Evolutionary conservation across 2,329 filamentous ascomycete genomes (phyloP).

Genomic region (Drechslera avenae): DNA sequence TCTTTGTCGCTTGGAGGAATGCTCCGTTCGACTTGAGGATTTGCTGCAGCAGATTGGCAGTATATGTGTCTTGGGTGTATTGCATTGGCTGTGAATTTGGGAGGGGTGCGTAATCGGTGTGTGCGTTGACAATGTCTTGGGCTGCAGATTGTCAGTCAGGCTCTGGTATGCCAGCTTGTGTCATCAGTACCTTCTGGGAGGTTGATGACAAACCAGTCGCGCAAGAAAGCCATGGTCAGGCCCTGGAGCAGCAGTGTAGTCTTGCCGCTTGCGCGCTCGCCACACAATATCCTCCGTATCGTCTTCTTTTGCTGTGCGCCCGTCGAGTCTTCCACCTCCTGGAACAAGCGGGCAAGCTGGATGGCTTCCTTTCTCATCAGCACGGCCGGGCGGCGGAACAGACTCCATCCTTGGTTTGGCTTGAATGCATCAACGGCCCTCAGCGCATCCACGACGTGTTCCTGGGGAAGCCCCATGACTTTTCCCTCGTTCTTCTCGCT

Average conservation of each 20-base stretch:
- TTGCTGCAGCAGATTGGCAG: conserved; percentile 72
- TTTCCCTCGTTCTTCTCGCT: conserved; percentile 60
- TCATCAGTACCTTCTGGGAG: conserved; percentile 77
- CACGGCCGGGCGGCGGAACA: conserved; percentile 82
- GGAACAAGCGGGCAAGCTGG: conserved; percentile 62
- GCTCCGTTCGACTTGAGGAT: conserved; percentile 73
- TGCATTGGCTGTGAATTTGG: conserved; percentile 57
- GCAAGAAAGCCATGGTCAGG: conserved; percentile 78
- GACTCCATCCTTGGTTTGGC: conserved; percentile 81
- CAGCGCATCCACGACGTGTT: conserved; percentile 75
- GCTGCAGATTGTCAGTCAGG: conserved; percentile 55
- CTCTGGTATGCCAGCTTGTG: background rate
- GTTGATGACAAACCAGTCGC: conserved; percentile 86
- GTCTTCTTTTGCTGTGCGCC: conserved; percentile 57
- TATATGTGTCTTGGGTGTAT: conserved; percentile 81
- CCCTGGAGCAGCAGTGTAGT: conserved; percentile 84
- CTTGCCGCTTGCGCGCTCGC: conserved; percentile 79
- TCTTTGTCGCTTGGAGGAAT: conserved; percentile 61
- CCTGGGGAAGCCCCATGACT: conserved; percentile 72
- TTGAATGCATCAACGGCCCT: conserved; percentile 90
- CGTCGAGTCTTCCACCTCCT: conserved; percentile 60
- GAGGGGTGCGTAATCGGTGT: conserved; percentile 79
- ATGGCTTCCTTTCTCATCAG: conserved; percentile 80
- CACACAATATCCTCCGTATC: conserved; percentile 70
- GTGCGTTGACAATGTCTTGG: conserved; percentile 78